Evolutionary conservation across 2,329 filamentous ascomycete species (phyloP).

Genomic region (Nectriaceae sp.): DNA sequence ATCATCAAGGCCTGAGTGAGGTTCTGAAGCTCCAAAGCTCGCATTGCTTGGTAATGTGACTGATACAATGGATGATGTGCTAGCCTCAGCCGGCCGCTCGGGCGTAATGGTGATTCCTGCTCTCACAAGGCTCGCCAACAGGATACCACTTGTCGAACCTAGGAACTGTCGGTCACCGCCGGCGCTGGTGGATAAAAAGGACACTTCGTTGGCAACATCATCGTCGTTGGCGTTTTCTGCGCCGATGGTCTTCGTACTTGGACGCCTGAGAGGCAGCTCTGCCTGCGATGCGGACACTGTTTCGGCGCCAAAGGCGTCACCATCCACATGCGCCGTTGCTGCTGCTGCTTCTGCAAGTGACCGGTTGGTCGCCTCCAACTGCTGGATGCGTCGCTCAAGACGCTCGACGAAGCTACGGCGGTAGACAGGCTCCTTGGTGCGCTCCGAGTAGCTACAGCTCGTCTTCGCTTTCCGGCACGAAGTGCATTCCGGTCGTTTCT

Average conservation of each 20-base stretch:
- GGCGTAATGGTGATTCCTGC: conserved; percentile 27
- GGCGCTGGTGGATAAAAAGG: conserved; percentile 42
- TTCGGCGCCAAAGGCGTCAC: background rate
- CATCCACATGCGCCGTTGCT: conserved; percentile 11
- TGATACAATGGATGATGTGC: background rate
- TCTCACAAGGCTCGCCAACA: conserved; percentile 40
- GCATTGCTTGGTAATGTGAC: too few relatives aligned
- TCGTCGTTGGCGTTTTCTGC: conserved; percentile 3
- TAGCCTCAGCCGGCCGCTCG: conserved; percentile 13
- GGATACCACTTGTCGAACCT: conserved; percentile 41
- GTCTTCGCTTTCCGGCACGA: conserved; percentile 37
- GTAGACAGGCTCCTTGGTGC: conserved; percentile 30
- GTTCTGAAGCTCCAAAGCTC: conserved; percentile 3
- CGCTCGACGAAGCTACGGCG: conserved; percentile 35
- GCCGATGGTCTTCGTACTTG: background rate
- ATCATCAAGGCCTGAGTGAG: conserved; percentile 11
- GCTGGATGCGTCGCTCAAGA: conserved; percentile 35
- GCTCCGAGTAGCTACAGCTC: conserved; percentile 34
- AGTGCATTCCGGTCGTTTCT: conserved; percentile 36
- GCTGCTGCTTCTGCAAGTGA: conserved; percentile 14
- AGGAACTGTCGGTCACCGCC: conserved; percentile 45
- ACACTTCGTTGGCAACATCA: conserved; percentile 43
- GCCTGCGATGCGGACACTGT: conserved; percentile 4
- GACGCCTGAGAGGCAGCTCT: conserved; percentile 1
- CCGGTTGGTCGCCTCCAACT: conserved; percentile 35